A percentile compares a stretch with the other conserved stretches of the same genome.
These are phyloP conservation scores for Cryphonectria japonica DNA, from an alignment of 2,329 filamentous ascomycete species.

Conservation along the genomic window DNA sequence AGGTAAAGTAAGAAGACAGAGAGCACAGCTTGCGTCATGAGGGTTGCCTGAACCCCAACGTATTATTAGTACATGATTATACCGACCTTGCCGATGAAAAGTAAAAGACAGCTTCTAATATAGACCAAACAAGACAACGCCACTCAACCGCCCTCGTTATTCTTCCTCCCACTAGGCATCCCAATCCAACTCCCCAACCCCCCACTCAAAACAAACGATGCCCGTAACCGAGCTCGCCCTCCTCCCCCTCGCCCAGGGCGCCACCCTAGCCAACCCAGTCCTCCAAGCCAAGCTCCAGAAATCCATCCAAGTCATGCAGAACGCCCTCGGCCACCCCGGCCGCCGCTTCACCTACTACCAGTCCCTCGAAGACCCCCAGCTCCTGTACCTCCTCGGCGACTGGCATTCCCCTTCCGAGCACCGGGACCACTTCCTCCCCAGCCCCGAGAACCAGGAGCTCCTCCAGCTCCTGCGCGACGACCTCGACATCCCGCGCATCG, in stretches of 20 bases:
- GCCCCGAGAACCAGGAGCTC: slow-evolving; percentile 12
- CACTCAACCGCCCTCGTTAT: neutral
- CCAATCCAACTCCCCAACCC: no score
- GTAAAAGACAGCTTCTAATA: neutral
- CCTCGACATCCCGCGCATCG: neutral
- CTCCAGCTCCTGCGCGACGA: slow-evolving; percentile 4
- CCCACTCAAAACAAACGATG: neutral
- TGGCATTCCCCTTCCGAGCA: slow-evolving; percentile 13
- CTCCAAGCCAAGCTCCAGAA: slow-evolving; percentile 4
- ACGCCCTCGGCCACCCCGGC: slow-evolving; percentile 5
- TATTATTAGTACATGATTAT: neutral
- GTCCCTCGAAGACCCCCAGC: neutral
- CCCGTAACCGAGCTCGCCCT: slow-evolving; percentile 14
- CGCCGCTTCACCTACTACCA: slow-evolving; percentile 14
- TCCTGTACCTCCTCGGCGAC: slow-evolving; percentile 11
- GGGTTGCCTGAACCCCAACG: neutral
- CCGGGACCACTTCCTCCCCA: slow-evolving; percentile 14
- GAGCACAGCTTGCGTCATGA: neutral
- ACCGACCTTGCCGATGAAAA: neutral
- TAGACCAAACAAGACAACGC: neutral
- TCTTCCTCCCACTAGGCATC: neutral
- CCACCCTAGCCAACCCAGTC: neutral
- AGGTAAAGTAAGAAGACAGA: neutral
- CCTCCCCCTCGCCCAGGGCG: neutral
- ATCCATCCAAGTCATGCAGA: slow-evolving; percentile 10